Evolutionary conservation across 1,284 basidiomycete species (phyloP).

Genomic region (Apiotrichum mycotoxinovorans): DNA sequence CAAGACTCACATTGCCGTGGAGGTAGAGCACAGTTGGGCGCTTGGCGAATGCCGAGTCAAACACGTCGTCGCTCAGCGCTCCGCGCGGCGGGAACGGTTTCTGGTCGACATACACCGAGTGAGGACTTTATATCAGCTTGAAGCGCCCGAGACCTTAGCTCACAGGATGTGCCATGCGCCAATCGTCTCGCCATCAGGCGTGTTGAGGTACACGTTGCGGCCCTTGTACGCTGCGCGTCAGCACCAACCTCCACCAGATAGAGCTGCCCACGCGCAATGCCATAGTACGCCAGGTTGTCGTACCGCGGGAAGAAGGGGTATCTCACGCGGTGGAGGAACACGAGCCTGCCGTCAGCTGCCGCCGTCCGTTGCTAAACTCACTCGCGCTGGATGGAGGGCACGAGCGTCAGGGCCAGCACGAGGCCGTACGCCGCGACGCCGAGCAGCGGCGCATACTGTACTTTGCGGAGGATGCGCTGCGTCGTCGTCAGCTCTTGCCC

Average conservation of each 20-base stretch:
- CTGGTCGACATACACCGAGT: constrained; percentile 21
- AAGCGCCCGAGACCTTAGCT: no score
- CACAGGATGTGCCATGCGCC: constrained; percentile 89
- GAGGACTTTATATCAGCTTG: constrained; percentile 24
- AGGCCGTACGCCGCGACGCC: constrained; percentile 58
- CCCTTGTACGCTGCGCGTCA: constrained; percentile 67
- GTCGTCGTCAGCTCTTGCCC: background rate
- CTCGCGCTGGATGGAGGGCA: constrained; percentile 70
- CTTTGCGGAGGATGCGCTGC: constrained; percentile 6
- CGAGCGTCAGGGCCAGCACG: constrained; percentile 58
- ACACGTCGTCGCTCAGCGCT: constrained; percentile 30
- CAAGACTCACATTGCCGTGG: constrained; percentile 69
- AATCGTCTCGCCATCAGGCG: constrained; percentile 70
- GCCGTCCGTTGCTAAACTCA: constrained; percentile 47
- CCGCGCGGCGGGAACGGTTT: constrained; percentile 22
- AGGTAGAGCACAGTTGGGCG: constrained; percentile 80
- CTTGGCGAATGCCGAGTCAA: constrained; percentile 55
- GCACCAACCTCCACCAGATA: background rate
- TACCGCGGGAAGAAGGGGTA: constrained; percentile 65
- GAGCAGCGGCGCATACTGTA: constrained; percentile 16
- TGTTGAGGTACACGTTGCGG: constrained; percentile 65
- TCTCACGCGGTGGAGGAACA: constrained; percentile 66
- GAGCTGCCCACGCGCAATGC: constrained; percentile 66
- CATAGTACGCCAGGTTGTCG: constrained; percentile 67
- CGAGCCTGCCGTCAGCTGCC: constrained; percentile 43